Evolutionary conservation across 2,329 filamentous ascomycete species (phyloP), one percentile per base, ranked within the genome.

Genomic region (Lasiodiplodia citricola): DNA sequence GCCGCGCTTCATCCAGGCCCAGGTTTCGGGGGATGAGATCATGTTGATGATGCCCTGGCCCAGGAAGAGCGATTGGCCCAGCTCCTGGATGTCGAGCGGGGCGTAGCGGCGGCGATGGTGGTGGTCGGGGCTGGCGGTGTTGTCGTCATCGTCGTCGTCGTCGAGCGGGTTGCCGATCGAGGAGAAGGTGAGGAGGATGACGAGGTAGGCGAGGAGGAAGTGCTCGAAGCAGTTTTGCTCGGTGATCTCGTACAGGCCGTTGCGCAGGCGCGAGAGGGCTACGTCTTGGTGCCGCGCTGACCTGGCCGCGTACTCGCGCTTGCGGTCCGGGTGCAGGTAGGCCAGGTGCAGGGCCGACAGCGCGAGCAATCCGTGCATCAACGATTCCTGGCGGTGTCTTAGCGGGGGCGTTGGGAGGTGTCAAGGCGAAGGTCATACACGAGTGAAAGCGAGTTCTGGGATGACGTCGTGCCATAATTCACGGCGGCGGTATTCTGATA

Each of bases 21-120:
- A 64, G 2, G 31, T 52, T 0, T 23, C 11, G 2, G 44, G 60
- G 5, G 21, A 31, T 5, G 60, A 37, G 44, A 64, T 28, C 23
- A 52, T 28, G 60, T 25, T 64, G 11, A 64, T 52, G 60, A 64
- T 64, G 28, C 60, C 60, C 10, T 52, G 47, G 60, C 60, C 60
- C 4, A 64, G 60, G 60, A 64, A 64, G 47, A 64, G 60, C 1
- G 47, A 37, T 13, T 64, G 60, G 44, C 28, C 60, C 4, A 64
- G 60, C 31, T 64, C 44, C 2, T 64, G 60, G 11, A 31, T 38
- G n/a, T 35, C 28, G 28, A 64, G 44, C 13, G 13, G 60, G 44
- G 23, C 44, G 38, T 10, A 21, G 21, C 21, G 41, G 16, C 41
- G 41, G 3, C 3, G 41, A 16, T n/a, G 2, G 41, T 1, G 4